A percentile compares a stretch with the other conserved stretches of the same genome.
These are phyloP conservation scores for Ophiostoma piceae DNA, from an alignment of 2,329 filamentous ascomycete genomes.

Conservation along the genomic window DNA sequence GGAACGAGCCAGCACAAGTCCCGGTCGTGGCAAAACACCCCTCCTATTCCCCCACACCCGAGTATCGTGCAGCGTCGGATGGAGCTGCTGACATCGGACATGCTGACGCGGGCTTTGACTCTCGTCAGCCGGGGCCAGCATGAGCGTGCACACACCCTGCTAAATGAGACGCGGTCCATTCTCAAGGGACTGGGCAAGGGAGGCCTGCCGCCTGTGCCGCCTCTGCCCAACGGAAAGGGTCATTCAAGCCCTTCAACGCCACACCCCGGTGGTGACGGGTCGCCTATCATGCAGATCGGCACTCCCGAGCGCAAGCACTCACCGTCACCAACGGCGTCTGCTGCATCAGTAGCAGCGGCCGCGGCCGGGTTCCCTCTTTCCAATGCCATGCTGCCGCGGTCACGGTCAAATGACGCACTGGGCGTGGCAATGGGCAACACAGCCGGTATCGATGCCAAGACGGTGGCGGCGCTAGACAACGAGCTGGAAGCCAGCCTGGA, in stretches of 20 bases:
- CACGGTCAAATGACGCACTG: conserved; percentile 54
- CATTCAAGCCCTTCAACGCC: conserved; percentile 46
- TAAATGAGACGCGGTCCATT: conserved; percentile 90
- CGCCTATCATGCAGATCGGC: conserved; percentile 38
- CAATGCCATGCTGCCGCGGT: conserved; percentile 42
- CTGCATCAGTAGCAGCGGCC: conserved; percentile 40
- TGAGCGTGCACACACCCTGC: conserved; percentile 84
- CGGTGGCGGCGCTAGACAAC: conserved; percentile 79
- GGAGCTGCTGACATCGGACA: conserved; percentile 96
- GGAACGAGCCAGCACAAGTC: conserved; percentile 58
- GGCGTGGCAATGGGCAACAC: conserved; percentile 44
- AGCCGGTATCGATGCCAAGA: conserved; percentile 74
- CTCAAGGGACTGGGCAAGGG: conserved; percentile 94
- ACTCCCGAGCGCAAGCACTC: conserved; percentile 53
- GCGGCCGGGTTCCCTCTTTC: conserved; percentile 37
- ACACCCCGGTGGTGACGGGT: conserved; percentile 42
- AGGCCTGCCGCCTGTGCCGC: conserved; percentile 81
- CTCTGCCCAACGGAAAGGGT: conserved; percentile 40
- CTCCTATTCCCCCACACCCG: conserved; percentile 90
- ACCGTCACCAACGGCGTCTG: conserved; percentile 50
- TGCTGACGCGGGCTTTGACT: conserved; percentile 88
- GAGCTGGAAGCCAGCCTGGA: conserved; percentile 87
- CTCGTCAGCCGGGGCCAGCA: conserved; percentile 88
- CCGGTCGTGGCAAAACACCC: conserved; percentile 57
- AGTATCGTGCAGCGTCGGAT: conserved; percentile 93